Conservation (phyloP, 192 early-diverging fungal species). For the Entrophospora sp. region DNA sequence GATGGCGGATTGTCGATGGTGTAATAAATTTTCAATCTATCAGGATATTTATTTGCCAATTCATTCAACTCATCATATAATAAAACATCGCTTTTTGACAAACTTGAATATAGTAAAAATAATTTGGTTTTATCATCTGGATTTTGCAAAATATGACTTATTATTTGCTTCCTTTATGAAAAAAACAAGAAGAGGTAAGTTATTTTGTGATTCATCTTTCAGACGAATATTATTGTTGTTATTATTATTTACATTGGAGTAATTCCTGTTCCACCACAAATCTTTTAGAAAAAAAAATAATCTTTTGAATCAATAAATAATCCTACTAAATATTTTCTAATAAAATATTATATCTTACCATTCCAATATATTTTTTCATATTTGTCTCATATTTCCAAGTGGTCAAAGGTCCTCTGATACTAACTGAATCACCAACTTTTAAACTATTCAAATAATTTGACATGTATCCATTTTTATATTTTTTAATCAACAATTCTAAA, state of each 20-base stretch:
- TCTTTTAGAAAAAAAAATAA: slow-evolving; percentile 26
- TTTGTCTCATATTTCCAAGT: slow-evolving; percentile 40
- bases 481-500: slow-evolving; percentile 59
- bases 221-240: too few relatives aligned
- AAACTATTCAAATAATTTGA: slow-evolving; percentile 53
- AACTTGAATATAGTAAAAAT: slow-evolving; percentile 63
- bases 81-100: slow-evolving; percentile 59
- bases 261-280: slow-evolving; percentile 77
- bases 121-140: slow-evolving; percentile 64
- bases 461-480: slow-evolving; percentile 54
- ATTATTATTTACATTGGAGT: slow-evolving; percentile 60
- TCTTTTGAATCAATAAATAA: slow-evolving; percentile 1
- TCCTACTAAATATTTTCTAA: background rate
- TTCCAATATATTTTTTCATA: slow-evolving; percentile 39
- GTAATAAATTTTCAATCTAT: slow-evolving; percentile 60
- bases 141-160: slow-evolving; percentile 51
- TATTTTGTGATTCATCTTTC: background rate
- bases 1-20: slow-evolving; percentile 51
- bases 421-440: slow-evolving; percentile 43
- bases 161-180: slow-evolving; percentile 43
- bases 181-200: background rate
- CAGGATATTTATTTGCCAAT: slow-evolving; percentile 44
- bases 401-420: slow-evolving; percentile 56
- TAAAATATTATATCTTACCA: slow-evolving; percentile 29
- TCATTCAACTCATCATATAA: slow-evolving; percentile 55